Base-by-base conservation (phyloP, 225 moss, liverwort and hornwort genomes). In the Rhytidiadelphus loreus region DNA sequence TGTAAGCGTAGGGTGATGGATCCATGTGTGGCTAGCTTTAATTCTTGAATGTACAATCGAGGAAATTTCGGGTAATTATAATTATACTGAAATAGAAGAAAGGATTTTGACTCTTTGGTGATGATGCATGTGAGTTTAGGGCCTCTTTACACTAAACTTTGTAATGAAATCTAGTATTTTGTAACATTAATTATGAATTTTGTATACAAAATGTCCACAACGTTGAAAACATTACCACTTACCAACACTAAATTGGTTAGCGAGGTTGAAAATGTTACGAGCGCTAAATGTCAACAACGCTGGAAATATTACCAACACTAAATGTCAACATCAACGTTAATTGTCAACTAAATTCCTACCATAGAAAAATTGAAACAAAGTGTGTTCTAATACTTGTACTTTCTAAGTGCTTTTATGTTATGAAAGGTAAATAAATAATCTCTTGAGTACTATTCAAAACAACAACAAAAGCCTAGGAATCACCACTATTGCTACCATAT, bases 161-260 rank as follows among this genome's bases (percentile, higher is more conserved):
- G 3, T 13, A 14, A 24, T 24, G 6, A 16, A 77, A 53, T 53
- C 24, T 53, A 37, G 53, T 3, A 4, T 24, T n/a, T 77, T 37
- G 37, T 0, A 13, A 24, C 0, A 8, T 1, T 44, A 2, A 7
- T 16, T 9, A 44, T 0, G 2, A 29, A 29, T 44, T 72, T n/a
- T n/a, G n/a, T n/a, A n/a, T n/a, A n/a, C n/a, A n/a, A n/a, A 29
- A 29, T 44, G 16, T 17, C 3, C 3, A 6, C 29, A 46, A 29
- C 1, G 0, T 17, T 16, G 8, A 12, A 44, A 44, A 28, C 7
- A 2, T 12, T 32, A 9, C 4, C 15, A 14, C 52, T 71, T 71
- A 71, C 43, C 15, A 7, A 26, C 4, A 25, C 3, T 8, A 5
- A 72, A 44, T 37, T 32, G 32, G 37, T 10, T 11, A 37, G 3